These are phyloP conservation scores for Colletotrichum liaoningense DNA, from an alignment of 2,329 filamentous ascomycete species.

Conservation along the genomic window DNA sequence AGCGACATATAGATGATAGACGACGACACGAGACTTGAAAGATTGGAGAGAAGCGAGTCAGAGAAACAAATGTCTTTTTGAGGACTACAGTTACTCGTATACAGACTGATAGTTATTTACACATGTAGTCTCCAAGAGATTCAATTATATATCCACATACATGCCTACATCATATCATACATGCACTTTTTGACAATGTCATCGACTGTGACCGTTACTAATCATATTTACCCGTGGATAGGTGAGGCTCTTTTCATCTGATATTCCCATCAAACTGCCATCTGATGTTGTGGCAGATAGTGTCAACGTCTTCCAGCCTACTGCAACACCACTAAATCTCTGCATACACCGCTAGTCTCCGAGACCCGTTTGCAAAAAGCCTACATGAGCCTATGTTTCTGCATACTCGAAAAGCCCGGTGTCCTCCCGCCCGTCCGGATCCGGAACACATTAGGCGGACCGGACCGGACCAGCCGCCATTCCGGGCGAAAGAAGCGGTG, in stretches of 20 bases:
- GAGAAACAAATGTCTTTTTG: neutral
- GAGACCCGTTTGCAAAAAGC: neutral
- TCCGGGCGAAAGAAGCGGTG: conserved; percentile 29
- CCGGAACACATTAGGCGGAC: conserved; percentile 18
- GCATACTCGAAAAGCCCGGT: neutral
- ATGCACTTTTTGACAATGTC: neutral
- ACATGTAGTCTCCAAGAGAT: conserved; percentile 10
- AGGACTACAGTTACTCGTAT: conserved; percentile 8
- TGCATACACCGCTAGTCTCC: conserved; percentile 12
- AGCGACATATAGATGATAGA: conserved; percentile 30
- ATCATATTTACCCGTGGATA: neutral
- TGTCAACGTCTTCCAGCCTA: neutral
- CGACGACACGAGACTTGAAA: conserved; percentile 1
- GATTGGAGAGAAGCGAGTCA: neutral
- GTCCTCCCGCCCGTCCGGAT: neutral
- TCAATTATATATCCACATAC: neutral
- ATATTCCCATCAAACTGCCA: neutral
- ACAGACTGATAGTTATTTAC: conserved; percentile 15
- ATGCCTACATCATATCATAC: neutral
- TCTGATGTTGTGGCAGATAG: neutral
- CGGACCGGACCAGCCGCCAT: conserved; percentile 20
- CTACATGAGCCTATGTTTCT: neutral
- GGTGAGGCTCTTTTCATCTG: neutral
- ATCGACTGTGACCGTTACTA: neutral
- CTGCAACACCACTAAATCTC: neutral